These are phyloP conservation scores for Phylloporus arenicola DNA, from an alignment of 768 basidiomycete genomes.

Conservation along the genomic window DNA sequence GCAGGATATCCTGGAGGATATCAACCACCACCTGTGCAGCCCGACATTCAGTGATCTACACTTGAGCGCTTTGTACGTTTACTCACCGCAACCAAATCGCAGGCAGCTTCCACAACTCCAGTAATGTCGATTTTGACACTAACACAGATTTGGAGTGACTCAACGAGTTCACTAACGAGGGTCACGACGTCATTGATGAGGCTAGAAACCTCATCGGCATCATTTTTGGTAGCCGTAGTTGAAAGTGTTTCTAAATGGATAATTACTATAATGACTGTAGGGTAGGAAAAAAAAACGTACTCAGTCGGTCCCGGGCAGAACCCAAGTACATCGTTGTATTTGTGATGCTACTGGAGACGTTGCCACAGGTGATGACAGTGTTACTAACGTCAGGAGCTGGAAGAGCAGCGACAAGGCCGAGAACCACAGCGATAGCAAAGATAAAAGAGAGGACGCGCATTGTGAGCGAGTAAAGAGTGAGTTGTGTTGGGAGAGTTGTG, in stretches of 20 bases:
- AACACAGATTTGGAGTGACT: background rate
- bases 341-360: background rate
- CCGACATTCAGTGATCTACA: no score
- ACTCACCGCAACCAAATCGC: background rate
- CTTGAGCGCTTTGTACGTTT: background rate
- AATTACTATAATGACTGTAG: background rate
- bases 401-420: slow-evolving; percentile 15
- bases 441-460: slow-evolving; percentile 26
- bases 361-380: background rate
- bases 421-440: slow-evolving; percentile 12
- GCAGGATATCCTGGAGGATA: no score
- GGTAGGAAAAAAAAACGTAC: background rate
- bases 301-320: background rate
- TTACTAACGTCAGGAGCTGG: background rate
- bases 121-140: background rate
- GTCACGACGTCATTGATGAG: background rate
- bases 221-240: background rate
- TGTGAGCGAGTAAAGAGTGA: slow-evolving; percentile 13
- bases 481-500: background rate
- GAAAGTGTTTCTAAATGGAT: background rate
- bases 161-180: background rate
- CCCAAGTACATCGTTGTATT: no score
- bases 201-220: background rate
- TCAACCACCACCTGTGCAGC: no score
- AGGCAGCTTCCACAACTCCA: background rate